Evolutionary conservation across 2,329 filamentous ascomycete species (phyloP), one percentile per base, ranked within the genome.

Genomic region (Fusarium sp.): DNA sequence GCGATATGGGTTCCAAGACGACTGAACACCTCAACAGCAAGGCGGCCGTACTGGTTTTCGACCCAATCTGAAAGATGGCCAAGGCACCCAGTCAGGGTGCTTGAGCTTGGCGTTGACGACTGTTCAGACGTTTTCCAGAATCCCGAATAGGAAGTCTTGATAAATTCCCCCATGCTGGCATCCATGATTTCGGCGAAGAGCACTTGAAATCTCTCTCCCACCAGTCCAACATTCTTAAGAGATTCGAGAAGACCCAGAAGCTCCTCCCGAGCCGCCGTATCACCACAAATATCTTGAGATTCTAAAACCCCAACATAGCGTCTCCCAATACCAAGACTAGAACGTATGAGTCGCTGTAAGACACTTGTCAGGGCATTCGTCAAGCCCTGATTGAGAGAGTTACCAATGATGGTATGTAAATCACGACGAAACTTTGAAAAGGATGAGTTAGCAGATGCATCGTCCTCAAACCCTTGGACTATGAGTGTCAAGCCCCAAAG

Each of bases 181-280:
- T 94, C 87, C 85, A 94, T 91, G 31, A 92, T 86, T 79, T 92
- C 90, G 21, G 92, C 93, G 76, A 94, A 91, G 39, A 92, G 84
- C 35, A 92, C 87, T 76, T 94, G 91, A 57, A 93, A 92, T 54
- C 84, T 85, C 75, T 93, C 90, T 31, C 91, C 91, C 3, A 90
- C 90, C 23, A 94, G 82, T 1, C 92, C 93, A 27, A 94, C 89
- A 51, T 87, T 85, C 72, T 87, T 83, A 21, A 94, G 82, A 14
- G 88, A 87, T 54, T 87, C 85, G 4, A 92, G 82, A 23, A 93
- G 80, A 44, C 84, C 78, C 35, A 89, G 80, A 51, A 93, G 81
- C 55, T 88, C 86, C 37, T 84, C 82, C 39, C 85, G 84, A 63
- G 87, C 84, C 56, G 75, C 79, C 6, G 83, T 79, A 15, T 81